These are phyloP conservation scores for Tilletia caries DNA, from an alignment of 1,284 basidiomycete genomes.

Conservation along the genomic window DNA sequence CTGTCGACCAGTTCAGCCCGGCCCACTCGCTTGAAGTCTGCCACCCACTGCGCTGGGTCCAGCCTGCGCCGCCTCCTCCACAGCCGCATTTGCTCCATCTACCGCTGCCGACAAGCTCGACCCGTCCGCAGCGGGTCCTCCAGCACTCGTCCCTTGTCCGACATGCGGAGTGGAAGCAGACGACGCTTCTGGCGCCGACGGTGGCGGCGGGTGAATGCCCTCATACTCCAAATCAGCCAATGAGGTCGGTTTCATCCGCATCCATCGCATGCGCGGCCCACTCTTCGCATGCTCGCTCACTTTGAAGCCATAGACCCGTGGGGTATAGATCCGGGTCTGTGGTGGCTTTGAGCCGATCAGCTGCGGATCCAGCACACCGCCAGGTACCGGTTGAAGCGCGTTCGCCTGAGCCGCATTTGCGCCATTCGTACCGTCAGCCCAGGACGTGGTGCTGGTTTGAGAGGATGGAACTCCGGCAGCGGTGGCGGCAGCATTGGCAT, in stretches of 20 bases:
- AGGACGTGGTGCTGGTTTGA: constrained; percentile 18
- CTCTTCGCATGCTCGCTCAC: constrained; percentile 66
- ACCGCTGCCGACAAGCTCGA: not conserved
- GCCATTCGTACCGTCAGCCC: not conserved
- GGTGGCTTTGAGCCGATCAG: constrained; percentile 38
- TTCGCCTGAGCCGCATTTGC: constrained; percentile 15
- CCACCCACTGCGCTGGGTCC: too few relatives aligned
- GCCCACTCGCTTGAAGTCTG: too few relatives aligned
- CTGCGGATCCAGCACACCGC: constrained; percentile 27
- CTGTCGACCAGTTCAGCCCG: too few relatives aligned
- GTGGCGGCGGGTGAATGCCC: not conserved
- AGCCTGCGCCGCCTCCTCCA: too few relatives aligned
- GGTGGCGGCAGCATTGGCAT: constrained; percentile 59
- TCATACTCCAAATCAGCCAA: constrained; percentile 69
- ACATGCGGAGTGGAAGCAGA: not conserved
- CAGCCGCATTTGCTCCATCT: too few relatives aligned
- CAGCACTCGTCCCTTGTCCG: not conserved
- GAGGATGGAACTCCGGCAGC: constrained; percentile 53
- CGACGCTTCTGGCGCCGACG: not conserved
- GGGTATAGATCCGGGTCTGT: constrained; percentile 69
- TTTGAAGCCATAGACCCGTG: constrained; percentile 81
- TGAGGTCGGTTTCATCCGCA: constrained; percentile 76
- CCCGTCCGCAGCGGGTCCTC: not conserved
- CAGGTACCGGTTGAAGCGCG: constrained; percentile 17
- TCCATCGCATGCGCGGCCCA: constrained; percentile 95